Evolutionary conservation across 371 early-diverging fungal genomes (phyloP), one percentile per base, ranked within the genome.

Genomic region (Mucor irregularis): DNA sequence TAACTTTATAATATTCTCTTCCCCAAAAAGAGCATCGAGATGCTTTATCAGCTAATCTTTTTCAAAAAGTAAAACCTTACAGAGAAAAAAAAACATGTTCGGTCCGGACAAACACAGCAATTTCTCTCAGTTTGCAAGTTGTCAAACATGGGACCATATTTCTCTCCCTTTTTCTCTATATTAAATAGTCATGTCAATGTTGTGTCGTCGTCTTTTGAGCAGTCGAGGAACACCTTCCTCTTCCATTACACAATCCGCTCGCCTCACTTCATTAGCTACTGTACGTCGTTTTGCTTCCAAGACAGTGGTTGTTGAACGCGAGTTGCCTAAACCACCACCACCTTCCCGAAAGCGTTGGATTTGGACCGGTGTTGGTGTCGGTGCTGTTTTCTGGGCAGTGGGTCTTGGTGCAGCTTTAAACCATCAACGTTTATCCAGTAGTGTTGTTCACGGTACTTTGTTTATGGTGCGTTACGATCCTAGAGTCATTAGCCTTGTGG

Each of bases 401-500:
- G 83, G 78, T n/a, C 58, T 84, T 10, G 78, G 80, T 10, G 53
- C 74, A 7, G 83, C 86, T 11, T 72, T 84, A 49, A 88, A 88
- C 50, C 81, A 86, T 49, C 86, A 88, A 49, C 80, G 84, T 5
- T 63, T 79, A n/a, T 81, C 81, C 7, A 84, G 83, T 17, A 80
- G 79, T 51, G 81, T 83, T 30, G 86, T 88, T 29, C 73, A 81
- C 21, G 83, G 82, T 17, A 85, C 86, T 8, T 45, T 86, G 31
- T 86, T 86, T 64, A 81, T 76, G 52, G 82, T 85, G 22, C 83
- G 82, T 48, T 82, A 84, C 56, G 78, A 86, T 52, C 76, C 71
- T 26, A 70, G 74, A 28, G 82, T 81, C 8, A 71, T 77, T 57
- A 72, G 66, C 14, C 54, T 81, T 5, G 53, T 88, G n/a, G 88